A percentile compares a stretch with the other conserved stretches of the same genome.
Conservation (phyloP, 1,139 yeast species). For the Geotrichum candidum region DNA sequence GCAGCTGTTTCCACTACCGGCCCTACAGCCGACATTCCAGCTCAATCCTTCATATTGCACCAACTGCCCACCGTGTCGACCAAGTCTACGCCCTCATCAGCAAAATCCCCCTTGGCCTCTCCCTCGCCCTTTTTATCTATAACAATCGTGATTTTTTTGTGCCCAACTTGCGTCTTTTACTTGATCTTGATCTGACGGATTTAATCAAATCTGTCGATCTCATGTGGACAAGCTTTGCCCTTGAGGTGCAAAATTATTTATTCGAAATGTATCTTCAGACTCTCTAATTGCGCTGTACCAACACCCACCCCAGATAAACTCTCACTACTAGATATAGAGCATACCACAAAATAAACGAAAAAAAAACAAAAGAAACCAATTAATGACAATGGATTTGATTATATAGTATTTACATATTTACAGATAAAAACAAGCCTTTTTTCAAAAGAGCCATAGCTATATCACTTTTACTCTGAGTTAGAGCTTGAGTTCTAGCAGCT, state of each 20-base stretch:
- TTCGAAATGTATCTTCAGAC: neutral
- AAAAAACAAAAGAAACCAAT: no score
- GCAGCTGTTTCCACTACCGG: neutral
- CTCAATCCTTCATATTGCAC: neutral
- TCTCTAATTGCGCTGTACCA: neutral
- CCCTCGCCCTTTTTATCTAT: neutral
- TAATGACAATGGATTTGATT: no score
- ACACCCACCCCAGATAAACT: neutral
- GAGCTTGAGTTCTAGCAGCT: slow-evolving; percentile 17
- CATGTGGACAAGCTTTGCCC: neutral
- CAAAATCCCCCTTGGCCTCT: neutral
- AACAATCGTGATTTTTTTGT: neutral
- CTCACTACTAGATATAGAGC: no score
- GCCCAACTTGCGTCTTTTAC: neutral
- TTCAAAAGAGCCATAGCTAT: no score
- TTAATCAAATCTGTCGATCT: neutral
- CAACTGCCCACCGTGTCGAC: neutral
- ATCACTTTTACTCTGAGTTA: neutral
- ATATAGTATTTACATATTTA: neutral
- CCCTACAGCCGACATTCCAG: neutral
- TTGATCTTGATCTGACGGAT: neutral
- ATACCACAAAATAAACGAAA: no score
- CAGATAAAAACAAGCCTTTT: no score
- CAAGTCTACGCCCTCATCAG: neutral
- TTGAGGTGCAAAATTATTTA: neutral